These are phyloP conservation scores for Colletotrichum viniferum DNA, from an alignment of 2,329 filamentous ascomycete species.

Conservation along the genomic window DNA sequence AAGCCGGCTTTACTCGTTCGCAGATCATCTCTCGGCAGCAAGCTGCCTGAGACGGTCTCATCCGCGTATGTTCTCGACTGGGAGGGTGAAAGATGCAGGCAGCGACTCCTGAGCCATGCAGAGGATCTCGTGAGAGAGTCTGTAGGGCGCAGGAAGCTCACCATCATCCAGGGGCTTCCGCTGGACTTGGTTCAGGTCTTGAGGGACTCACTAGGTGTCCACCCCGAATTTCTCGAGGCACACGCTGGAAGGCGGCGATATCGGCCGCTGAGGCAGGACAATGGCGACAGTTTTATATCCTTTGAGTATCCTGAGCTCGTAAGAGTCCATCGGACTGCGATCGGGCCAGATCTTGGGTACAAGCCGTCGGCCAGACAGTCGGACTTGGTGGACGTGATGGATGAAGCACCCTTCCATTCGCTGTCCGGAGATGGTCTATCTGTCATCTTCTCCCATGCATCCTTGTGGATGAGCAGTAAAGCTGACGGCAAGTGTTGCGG, in stretches of 20 bases:
- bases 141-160: conserved; percentile 16
- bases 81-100: conserved; percentile 8
- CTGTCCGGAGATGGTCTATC: conserved; percentile 25
- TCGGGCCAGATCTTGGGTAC: neutral
- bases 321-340: neutral
- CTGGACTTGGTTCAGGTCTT: conserved; percentile 25
- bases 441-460: conserved; percentile 36
- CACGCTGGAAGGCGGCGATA: conserved; percentile 30
- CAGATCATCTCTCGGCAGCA: conserved; percentile 12
- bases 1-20: conserved; percentile 14
- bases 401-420: conserved; percentile 19
- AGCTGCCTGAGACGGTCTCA: conserved; percentile 10
- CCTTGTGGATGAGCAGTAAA: conserved; percentile 33
- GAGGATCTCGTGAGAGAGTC: conserved; percentile 14
- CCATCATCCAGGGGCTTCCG: conserved; percentile 15
- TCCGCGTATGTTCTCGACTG: conserved; percentile 19
- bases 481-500: conserved; percentile 18
- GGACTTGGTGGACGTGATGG: conserved; percentile 23
- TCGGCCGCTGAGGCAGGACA: conserved; percentile 21
- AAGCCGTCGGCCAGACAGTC: neutral
- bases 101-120: conserved; percentile 11
- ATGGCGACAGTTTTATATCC: conserved; percentile 15
- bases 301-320: conserved; percentile 37
- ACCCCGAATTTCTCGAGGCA: conserved; percentile 34
- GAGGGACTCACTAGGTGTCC: conserved; percentile 27